Evolutionary conservation across 345 rosid genomes (phyloP).

Genomic region (Populus euphratica): DNA sequence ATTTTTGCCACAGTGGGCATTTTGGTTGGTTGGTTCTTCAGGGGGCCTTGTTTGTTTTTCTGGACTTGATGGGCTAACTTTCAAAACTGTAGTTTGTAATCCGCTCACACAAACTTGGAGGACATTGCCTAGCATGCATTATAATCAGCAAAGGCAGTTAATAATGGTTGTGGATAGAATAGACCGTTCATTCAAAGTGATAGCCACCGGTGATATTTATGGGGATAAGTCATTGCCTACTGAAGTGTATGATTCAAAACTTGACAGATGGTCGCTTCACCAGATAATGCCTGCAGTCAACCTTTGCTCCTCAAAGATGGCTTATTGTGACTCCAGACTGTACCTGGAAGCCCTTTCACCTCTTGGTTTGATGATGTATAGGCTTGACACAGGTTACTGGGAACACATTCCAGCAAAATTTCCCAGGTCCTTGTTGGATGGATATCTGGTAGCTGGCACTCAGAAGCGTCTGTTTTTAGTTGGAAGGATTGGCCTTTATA

Average conservation of each 20-base stretch:
- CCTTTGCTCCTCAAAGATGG: constrained; percentile 93
- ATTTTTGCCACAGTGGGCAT: constrained; percentile 91
- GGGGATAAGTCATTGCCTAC: constrained; percentile 88
- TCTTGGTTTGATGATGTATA: constrained; percentile 90
- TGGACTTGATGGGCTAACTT: constrained; percentile 79
- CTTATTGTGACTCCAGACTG: constrained; percentile 81
- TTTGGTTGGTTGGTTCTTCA: constrained; percentile 92
- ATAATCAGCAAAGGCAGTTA: constrained; percentile 81
- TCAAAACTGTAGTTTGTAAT: constrained; percentile 80
- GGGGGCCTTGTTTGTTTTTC: constrained; percentile 91
- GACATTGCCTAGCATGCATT: constrained; percentile 76
- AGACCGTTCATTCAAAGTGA: constrained; percentile 74
- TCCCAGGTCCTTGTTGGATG: constrained; percentile 87
- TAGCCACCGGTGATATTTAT: constrained; percentile 83
- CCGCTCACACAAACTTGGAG: constrained; percentile 88
- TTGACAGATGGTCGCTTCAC: constrained; percentile 69
- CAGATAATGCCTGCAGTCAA: constrained; percentile 95
- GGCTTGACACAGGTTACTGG: constrained; percentile 75
- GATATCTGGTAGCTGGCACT: constrained; percentile 92
- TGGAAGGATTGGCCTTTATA: constrained; percentile 91
- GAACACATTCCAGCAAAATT: constrained; percentile 93
- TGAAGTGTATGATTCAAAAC: constrained; percentile 84
- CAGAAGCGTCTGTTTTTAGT: constrained; percentile 83
- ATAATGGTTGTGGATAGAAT: constrained; percentile 79
- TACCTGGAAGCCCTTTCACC: constrained; percentile 95